Evolutionary conservation across 495 filamentous ascomycete species (phyloP), one percentile per base, ranked within the genome.

Genomic region (Geopyxis carbonaria): DNA sequence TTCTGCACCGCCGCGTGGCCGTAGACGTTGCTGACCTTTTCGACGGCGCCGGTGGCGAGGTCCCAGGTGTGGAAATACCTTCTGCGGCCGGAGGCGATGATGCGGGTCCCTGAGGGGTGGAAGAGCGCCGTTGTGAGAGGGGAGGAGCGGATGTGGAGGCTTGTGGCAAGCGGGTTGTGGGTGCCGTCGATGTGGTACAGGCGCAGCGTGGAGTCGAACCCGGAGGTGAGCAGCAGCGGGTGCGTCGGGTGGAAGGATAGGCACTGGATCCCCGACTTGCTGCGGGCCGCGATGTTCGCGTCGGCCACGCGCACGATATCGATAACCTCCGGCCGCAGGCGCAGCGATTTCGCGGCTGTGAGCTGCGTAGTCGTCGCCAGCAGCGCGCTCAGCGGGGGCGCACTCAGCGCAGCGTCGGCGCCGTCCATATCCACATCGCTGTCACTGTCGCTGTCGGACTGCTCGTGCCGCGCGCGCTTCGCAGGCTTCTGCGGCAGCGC

Each of bases 61-160:
- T 94, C 76, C 89, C 89, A 97, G 48, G 73, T 75, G 61, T 95
- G 89, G 62, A 93, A 93, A 59, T 89, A 95, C 45, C 78, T 74
- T 15, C 91, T 70, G 3, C 84, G 73, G 34, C 83, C 83, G 18
- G 85, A 75, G 37, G 93, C 76, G 56, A 93, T 78, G 45, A 95
- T 75, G 36, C 72, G 72, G 43, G 70, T 64, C 16, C 72, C 70
- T 9, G 59, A 49, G 27, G 70, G 65, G 27, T 77, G 67, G 27
- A 41, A 22, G 59, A 95, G 93, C 1, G 86, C 78, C 4, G 78
- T 82, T 40, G 76, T 69, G 34, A 95, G 66, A 9, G 85, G 78
- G 0, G 85, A 91, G 45, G 67, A 64, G 51, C 74, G 70, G 46
- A 95, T 72, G 58, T 94, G 83, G 21, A 93, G 68, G 20, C 84